Conservation (phyloP, 257 asterid species). For the Petunia secreta region DNA sequence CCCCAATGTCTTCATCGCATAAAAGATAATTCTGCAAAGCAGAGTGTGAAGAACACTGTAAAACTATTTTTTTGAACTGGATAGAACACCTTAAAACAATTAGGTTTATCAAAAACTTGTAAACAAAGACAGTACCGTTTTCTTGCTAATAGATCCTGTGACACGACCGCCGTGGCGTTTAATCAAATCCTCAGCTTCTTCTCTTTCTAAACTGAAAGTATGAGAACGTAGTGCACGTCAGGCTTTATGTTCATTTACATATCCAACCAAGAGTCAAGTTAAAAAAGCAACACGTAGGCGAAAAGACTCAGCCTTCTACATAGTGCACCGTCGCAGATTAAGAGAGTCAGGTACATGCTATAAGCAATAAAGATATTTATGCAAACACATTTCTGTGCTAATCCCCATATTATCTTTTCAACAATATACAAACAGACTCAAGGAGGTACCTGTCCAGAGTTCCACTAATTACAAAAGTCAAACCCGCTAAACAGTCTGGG, state of each 20-base stretch:
- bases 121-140: constrained; percentile 60
- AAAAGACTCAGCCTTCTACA: constrained; percentile 8
- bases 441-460: constrained; percentile 88
- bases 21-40: constrained; percentile 84
- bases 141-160: constrained; percentile 99
- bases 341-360: constrained; percentile 1
- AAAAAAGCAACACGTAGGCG: not conserved
- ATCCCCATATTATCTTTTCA: not conserved
- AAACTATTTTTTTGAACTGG: not conserved
- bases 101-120: constrained; percentile 22
- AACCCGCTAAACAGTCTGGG: constrained; percentile 79
- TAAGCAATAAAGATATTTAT: constrained; percentile 13
- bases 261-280: not conserved
- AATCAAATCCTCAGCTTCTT: constrained; percentile 98
- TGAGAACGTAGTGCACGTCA: not conserved
- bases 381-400: not conserved
- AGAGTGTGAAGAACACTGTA: constrained; percentile 28
- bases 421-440: constrained; percentile 23
- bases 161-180: constrained; percentile 97
- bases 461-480: constrained; percentile 97
- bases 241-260: not conserved
- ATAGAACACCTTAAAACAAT: not conserved
- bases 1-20: constrained; percentile 96
- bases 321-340: constrained; percentile 2
- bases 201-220: constrained; percentile 90